Percentiles rank a stretch among this genome's conserved stretches.
Conservation (phyloP, 129 eudicot genomes). For the Chrysanthemum seticuspe region DNA sequence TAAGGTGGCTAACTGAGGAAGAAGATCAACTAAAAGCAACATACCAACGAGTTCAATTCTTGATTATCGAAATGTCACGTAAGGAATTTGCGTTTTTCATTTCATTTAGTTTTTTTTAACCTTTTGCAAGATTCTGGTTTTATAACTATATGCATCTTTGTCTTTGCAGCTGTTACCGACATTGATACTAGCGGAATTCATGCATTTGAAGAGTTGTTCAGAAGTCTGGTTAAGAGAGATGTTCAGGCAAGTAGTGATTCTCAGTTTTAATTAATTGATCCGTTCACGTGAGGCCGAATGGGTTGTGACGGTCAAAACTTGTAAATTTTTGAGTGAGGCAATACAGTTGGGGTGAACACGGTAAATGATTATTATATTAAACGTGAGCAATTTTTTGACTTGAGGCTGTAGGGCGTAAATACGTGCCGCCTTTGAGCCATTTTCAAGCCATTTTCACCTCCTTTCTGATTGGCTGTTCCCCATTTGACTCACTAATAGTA, state of each 20-base stretch:
- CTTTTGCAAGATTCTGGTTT: background rate
- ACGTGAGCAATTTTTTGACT: too few relatives aligned
- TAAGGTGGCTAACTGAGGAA: conserved; percentile 80
- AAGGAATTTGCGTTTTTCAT: conserved; percentile 22
- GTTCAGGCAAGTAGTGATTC: conserved; percentile 45
- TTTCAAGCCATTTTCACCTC: too few relatives aligned
- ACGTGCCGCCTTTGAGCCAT: too few relatives aligned
- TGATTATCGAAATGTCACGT: conserved; percentile 92
- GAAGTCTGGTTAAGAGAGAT: conserved; percentile 58
- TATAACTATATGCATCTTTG: background rate
- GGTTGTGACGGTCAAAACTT: too few relatives aligned
- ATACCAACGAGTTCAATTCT: conserved; percentile 52
- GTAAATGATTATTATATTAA: too few relatives aligned
- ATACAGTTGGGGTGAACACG: too few relatives aligned
- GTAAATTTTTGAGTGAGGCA: too few relatives aligned
- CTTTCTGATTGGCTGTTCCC: background rate
- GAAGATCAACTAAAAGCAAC: conserved; percentile 47
- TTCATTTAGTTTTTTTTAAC: background rate
- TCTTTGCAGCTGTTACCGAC: conserved; percentile 73
- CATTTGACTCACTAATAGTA: background rate
- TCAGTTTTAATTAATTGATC: background rate
- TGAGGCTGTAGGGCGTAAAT: too few relatives aligned
- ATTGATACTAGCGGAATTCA: conserved; percentile 80
- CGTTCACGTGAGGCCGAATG: too few relatives aligned
- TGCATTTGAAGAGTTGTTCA: conserved; percentile 67